Percentiles rank a stretch among this genome's conserved stretches.
Evolutionary conservation across 2,329 filamentous ascomycete genomes (phyloP).

Genomic region (Metarhizium album): DNA sequence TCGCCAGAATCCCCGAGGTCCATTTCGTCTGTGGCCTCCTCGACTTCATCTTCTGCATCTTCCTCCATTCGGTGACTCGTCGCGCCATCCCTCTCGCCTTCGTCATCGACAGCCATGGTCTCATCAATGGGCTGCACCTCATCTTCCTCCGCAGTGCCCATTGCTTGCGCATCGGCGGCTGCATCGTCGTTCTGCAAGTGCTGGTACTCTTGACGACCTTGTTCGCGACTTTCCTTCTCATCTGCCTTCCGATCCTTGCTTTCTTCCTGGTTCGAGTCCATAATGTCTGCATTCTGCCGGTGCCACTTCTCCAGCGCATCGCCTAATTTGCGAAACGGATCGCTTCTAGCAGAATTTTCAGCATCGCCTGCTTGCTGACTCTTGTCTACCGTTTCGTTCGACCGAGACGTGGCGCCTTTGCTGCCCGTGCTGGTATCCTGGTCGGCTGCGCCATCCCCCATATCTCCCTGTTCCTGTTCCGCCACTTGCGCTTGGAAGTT

Average conservation of each 20-base stretch:
- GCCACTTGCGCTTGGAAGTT: constrained; percentile 48
- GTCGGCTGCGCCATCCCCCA: constrained; percentile 54
- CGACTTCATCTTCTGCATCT: constrained; percentile 35
- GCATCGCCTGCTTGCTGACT: constrained; percentile 34
- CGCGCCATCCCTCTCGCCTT: constrained; percentile 50
- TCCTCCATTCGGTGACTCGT: constrained; percentile 42
- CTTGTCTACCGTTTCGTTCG: constrained; percentile 37
- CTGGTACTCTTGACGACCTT: constrained; percentile 77
- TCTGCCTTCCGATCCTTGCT: constrained; percentile 38
- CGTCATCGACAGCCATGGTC: constrained; percentile 74
- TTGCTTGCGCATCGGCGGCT: constrained; percentile 76
- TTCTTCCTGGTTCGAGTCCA: constrained; percentile 39
- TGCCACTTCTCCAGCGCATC: constrained; percentile 92
- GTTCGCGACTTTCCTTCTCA: constrained; percentile 48
- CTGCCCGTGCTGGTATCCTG: constrained; percentile 53
- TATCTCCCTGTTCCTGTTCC: constrained; percentile 55
- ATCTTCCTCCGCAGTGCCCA: constrained; percentile 80
- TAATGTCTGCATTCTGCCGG: constrained; percentile 74
- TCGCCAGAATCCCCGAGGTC: constrained; percentile 26
- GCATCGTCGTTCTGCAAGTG: constrained; percentile 79
- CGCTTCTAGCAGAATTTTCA: constrained; percentile 34
- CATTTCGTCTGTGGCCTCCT: constrained; percentile 31
- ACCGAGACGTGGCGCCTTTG: constrained; percentile 43
- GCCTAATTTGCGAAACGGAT: constrained; percentile 89
- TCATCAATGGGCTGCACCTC: constrained; percentile 80